phyloP scores from a whole-genome alignment of 139 green algal genomes.

The Dunaliella sp. region DNA sequence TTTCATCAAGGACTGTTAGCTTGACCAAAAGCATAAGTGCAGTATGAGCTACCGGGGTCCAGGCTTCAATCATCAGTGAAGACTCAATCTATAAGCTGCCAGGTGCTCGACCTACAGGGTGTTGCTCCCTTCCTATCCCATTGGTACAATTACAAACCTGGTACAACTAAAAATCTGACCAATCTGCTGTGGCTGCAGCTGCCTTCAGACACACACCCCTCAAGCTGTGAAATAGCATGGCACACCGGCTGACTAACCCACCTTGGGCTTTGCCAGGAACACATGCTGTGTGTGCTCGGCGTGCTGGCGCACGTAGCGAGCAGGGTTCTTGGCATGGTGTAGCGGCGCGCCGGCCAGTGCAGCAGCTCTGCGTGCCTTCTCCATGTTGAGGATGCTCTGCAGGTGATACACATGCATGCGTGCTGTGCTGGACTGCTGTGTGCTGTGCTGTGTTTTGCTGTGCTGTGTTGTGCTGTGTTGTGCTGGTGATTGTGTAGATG shows the following conservation, averaged over 20 bases:
- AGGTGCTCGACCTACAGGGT: no score
- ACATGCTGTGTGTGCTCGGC: not conserved
- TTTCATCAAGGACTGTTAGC: no score
- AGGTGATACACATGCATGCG: not conserved
- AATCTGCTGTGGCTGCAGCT: no score
- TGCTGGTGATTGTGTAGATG: constrained; percentile 45
- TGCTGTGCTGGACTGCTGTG: not conserved
- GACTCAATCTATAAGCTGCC: no score
- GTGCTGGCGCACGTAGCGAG: constrained; percentile 12
- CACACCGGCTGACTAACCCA: not conserved
- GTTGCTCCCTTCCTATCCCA: no score
- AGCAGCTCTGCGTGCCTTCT: not conserved
- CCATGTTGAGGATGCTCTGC: not conserved
- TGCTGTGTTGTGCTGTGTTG: not conserved
- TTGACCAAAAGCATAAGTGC: no score
- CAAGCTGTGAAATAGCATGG: no score
- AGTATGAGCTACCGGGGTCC: no score
- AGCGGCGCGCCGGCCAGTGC: not conserved
- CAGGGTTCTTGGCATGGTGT: not conserved
- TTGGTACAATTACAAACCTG: no score
- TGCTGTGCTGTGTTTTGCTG: not conserved
- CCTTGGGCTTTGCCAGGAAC: constrained; percentile 1
- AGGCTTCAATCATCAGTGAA: no score
- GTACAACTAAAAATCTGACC: no score
- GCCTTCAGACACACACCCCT: no score